Base-by-base conservation (phyloP, 257 asterid species). In the Solanum chaucha region DNA sequence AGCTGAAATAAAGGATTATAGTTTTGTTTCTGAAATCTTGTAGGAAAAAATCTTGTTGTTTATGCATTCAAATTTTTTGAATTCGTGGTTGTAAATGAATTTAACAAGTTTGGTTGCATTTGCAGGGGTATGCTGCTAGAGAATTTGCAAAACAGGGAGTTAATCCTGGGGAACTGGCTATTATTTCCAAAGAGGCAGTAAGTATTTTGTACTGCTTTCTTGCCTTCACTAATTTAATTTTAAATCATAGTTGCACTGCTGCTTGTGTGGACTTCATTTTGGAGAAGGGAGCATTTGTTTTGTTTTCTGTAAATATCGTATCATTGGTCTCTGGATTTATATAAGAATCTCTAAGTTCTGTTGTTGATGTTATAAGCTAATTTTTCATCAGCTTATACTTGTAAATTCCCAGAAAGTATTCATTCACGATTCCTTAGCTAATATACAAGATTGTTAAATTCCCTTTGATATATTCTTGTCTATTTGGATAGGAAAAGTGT, bases 121-220 rank as follows among this genome's bases (percentile, higher is more conserved):
- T 85, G 88, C 94, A 97, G 99, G 98, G 99, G 24, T 97, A 97
- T 88, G 99, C 98, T 35, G 99, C 99, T 82, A 91, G 98, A 83
- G 98, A 97, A 85, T 97, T 97, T n/a, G 91, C 94, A 84, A 95
- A 95, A 89, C 99, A 94, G 92, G 98, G 98, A 85, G 98, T 94
- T 44, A 89, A 94, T 85, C 96, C 97, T 51, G 95, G 94, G 83
- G 99, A 97, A 89, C 90, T 97, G 86, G 98, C 99, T 7, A 86
- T 95, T 82, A 97, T 97, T 87, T 97, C 98, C 90, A 97, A 95
- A 87, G 99, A 97, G 93, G 98, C 93, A 92, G 99, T 97, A 92
- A 81, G 98, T 32, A 86, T 41, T 78, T 24, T 78, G 34, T 17
- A 22, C 12, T 48, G 32, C 12, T 82, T 48, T 44, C 75, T 86